Evolutionary conservation across 345 rosid species (phyloP), one percentile per base, ranked within the genome.

Genomic region (Populus ilicifolia): DNA sequence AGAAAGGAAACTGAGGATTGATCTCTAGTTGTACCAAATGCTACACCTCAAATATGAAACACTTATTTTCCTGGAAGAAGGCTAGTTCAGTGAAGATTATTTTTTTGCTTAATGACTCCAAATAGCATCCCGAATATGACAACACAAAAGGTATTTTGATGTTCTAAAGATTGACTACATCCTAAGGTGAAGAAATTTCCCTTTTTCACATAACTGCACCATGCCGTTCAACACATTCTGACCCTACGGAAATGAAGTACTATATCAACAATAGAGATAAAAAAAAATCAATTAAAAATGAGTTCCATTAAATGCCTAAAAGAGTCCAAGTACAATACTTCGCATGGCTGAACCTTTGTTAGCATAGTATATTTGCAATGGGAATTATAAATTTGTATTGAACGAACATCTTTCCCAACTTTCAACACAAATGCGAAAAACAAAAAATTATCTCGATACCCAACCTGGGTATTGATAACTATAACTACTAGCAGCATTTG

Each of bases 391-490:
- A 20, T 18, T 52, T 52, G n/a, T 18, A 52, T 4, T 20, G 8
- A 52, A 20, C 7, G 8, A 8, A 30, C 74, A 33, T 27, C 74
- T 5, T 33, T 33, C 5, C 36, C 36, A 33, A 33, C 36, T 33
- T 5, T 5, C 36, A 33, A 33, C 36, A 33, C 4, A 33, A 33
- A 33, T 33, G 36, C 36, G 36, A 23, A 36, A 25, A 33, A 52
- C 20, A 71, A 63, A 33, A 50, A 70, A 61, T 33, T 7, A 54
- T 63, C 64, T 64, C 27, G 73, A 36, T 70, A 76, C 64, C 87
- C 79, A 80, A 88, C 91, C 91, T 82, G 89, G 91, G 78, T 83
- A 86, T 73, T 73, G 79, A 79, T 88, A 88, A 59, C 35, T 82
- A 81, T 85, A 79, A 77, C 72, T 80, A 74, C 78, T 82, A 69